Conservation (phyloP, 192 early-diverging fungal genomes). For the Coemansia sp. region DNA sequence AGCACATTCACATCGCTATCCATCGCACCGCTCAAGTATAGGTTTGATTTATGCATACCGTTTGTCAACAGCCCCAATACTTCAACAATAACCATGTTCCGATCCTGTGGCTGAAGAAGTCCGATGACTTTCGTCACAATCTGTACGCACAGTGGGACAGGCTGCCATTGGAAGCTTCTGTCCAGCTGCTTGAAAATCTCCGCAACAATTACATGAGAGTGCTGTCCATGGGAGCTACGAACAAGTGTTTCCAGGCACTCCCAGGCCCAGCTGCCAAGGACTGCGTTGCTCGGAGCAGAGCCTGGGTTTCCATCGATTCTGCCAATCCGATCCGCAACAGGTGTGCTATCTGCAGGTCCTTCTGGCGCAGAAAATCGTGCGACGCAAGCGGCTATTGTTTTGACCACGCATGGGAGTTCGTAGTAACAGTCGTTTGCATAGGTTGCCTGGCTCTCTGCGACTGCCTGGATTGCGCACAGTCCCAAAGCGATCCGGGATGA, state of each 20-base stretch:
- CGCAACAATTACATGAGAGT: slow-evolving; percentile 43
- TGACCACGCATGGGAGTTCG: slow-evolving; percentile 63
- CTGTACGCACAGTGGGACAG: slow-evolving; percentile 29
- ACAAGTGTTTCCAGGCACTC: slow-evolving; percentile 40
- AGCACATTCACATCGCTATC: neutral
- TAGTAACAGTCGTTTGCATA: slow-evolving; percentile 61
- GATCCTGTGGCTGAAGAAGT: slow-evolving; percentile 46
- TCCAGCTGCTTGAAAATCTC: slow-evolving; percentile 51
- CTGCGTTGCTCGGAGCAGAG: slow-evolving; percentile 3
- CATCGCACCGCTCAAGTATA: slow-evolving; percentile 9
- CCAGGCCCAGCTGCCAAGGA: slow-evolving; percentile 37
- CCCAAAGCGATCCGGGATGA: slow-evolving; percentile 55
- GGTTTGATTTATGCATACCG: slow-evolving; percentile 24
- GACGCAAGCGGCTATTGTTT: slow-evolving; percentile 52
- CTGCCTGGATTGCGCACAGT: slow-evolving; percentile 62
- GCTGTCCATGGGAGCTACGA: slow-evolving; percentile 44
- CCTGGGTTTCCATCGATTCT: neutral
- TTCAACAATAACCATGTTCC: slow-evolving; percentile 55
- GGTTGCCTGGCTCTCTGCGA: slow-evolving; percentile 63
- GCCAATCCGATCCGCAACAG: slow-evolving; percentile 15
- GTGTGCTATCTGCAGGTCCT: neutral
- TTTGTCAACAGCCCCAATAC: slow-evolving; percentile 41
- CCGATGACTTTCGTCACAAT: slow-evolving; percentile 26
- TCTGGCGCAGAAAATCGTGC: slow-evolving; percentile 5
- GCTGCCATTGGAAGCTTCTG: slow-evolving; percentile 31